Evolutionary conservation across 2,329 filamentous ascomycete species (phyloP).

Genomic region (Fusarium veterinarium): DNA sequence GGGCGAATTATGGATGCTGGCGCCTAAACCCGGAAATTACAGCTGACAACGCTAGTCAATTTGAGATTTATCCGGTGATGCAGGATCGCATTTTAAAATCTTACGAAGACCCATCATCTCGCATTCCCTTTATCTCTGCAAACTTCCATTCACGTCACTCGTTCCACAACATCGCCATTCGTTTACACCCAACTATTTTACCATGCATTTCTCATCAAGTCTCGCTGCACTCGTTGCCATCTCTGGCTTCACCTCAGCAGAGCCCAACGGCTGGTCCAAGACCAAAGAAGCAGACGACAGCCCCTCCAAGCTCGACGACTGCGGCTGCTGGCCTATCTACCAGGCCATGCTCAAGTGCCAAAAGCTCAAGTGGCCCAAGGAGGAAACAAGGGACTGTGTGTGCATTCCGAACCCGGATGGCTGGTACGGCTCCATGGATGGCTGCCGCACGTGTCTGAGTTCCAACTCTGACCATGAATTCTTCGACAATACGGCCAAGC

Average conservation of each 20-base stretch:
- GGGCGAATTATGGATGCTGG: neutral
- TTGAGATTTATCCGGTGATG: neutral
- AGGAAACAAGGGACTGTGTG: constrained; percentile 22
- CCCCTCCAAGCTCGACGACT: constrained; percentile 38
- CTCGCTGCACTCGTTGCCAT: constrained; percentile 16
- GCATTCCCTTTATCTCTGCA: too few relatives aligned
- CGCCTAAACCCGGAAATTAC: neutral
- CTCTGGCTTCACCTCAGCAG: constrained; percentile 13
- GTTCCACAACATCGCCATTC: neutral
- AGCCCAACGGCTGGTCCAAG: constrained; percentile 36
- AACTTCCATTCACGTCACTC: neutral
- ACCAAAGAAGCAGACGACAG: constrained; percentile 31
- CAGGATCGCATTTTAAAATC: neutral
- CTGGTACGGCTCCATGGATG: constrained; percentile 39
- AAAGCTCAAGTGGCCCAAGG: constrained; percentile 28
- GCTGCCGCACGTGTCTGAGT: constrained; percentile 33
- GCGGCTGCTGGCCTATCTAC: constrained; percentile 39
- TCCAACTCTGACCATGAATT: constrained; percentile 21
- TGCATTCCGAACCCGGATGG: constrained; percentile 35
- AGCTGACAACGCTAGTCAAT: neutral
- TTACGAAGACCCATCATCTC: neutral
- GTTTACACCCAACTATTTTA: neutral
- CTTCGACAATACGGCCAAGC: constrained; percentile 30
- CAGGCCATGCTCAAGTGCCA: constrained; percentile 34
- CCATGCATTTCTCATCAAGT: constrained; percentile 9